A percentile compares a stretch with the other conserved stretches of the same genome.
Evolutionary conservation across 176 grass and related monocot genomes (phyloP).

Genomic region (Phoenix roebelenii): DNA sequence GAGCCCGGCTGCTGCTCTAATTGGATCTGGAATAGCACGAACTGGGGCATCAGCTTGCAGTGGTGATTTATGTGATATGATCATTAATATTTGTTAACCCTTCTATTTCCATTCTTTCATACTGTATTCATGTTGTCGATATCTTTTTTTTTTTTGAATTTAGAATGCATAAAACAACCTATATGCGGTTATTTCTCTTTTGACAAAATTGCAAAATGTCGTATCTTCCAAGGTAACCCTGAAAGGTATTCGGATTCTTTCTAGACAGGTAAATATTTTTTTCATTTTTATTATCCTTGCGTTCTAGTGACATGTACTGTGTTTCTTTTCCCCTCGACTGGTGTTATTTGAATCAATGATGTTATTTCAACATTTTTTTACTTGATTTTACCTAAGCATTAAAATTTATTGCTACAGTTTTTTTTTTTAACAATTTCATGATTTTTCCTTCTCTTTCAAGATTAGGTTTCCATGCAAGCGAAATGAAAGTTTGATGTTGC

Average conservation of each 20-base stretch:
- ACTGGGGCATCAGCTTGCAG: conserved; percentile 81
- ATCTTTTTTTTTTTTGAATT: background rate
- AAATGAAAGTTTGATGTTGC: too few species aligned
- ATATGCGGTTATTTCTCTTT: conserved; percentile 24
- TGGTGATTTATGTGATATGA: conserved; percentile 33
- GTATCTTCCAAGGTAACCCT: conserved; percentile 91
- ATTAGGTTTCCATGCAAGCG: too few species aligned
- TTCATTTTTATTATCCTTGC: background rate
- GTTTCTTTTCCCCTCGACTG: too few species aligned
- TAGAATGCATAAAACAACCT: background rate
- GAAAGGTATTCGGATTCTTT: conserved; percentile 83
- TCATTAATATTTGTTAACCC: too few species aligned
- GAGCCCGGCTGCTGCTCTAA: conserved; percentile 89
- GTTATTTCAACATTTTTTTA: too few species aligned
- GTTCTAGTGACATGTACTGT: background rate
- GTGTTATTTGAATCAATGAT: too few species aligned
- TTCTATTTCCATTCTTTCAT: background rate
- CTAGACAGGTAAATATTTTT: conserved; percentile 49
- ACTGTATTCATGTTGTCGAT: background rate
- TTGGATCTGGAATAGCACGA: conserved; percentile 95
- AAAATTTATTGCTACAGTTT: too few species aligned
- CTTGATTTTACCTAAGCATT: too few species aligned
- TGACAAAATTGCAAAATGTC: conserved; percentile 73
- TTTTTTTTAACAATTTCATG: too few species aligned
- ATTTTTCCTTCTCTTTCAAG: too few species aligned